Conservation (phyloP, 2,329 filamentous ascomycete species). For the Phialemonium atrogriseum region DNA sequence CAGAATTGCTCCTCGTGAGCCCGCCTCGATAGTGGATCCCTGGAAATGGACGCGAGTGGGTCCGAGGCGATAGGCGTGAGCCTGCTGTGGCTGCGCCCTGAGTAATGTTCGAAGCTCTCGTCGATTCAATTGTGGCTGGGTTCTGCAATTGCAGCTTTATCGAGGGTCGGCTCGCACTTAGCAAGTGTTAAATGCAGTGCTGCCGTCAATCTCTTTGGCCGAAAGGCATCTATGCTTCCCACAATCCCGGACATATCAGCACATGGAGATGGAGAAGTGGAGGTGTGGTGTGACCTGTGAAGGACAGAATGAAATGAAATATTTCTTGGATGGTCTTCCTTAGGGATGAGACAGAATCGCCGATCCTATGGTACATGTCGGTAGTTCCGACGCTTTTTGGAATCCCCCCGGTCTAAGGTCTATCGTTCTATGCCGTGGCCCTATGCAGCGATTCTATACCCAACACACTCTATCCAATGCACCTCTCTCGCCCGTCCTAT, state of each 20-base stretch:
- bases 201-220: neutral
- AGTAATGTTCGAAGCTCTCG: neutral
- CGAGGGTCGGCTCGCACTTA: too few relatives aligned
- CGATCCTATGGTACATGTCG: constrained; percentile 17
- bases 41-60: too few relatives aligned
- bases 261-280: neutral
- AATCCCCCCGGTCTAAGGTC: constrained; percentile 18
- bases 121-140: neutral
- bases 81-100: too few relatives aligned
- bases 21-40: neutral
- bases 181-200: neutral
- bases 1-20: neutral
- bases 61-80: too few relatives aligned
- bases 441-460: constrained; percentile 19
- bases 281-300: neutral
- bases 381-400: constrained; percentile 13
- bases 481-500: constrained; percentile 11
- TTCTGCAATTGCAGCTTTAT: neutral
- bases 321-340: constrained; percentile 15
- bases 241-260: neutral
- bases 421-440: constrained; percentile 15
- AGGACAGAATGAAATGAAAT: constrained; percentile 13
- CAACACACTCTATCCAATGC: constrained; percentile 13
- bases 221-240: neutral
- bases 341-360: constrained; percentile 15